Conservation (phyloP, 2,329 filamentous ascomycete genomes). For the Pestalotiopsis fici region DNA sequence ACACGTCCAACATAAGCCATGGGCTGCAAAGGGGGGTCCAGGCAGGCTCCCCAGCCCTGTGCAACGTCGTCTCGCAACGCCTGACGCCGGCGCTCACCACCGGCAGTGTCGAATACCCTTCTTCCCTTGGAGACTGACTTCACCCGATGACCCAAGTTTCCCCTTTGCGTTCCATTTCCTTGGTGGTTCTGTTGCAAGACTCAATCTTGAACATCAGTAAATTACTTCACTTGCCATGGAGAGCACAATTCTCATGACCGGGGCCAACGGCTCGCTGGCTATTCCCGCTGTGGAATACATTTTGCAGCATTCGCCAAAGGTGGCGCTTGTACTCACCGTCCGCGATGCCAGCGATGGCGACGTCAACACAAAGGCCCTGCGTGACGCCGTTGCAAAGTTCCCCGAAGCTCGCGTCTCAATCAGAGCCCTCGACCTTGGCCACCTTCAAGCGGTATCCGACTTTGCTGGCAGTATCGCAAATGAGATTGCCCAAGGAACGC, state of each 20-base stretch:
- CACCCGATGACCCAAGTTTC: not conserved
- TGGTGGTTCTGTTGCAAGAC: not conserved
- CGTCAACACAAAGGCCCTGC: conserved; percentile 13
- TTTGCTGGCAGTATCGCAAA: conserved; percentile 29
- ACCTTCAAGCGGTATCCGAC: conserved; percentile 27
- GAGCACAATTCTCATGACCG: conserved; percentile 36
- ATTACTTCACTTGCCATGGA: not conserved
- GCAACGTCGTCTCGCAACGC: not conserved
- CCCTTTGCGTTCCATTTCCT: not conserved
- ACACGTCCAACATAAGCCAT: too few species aligned
- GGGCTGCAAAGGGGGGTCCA: too few species aligned
- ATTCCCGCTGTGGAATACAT: conserved; percentile 20
- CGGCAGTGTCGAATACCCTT: not conserved
- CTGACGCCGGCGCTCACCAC: not conserved
- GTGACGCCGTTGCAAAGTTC: conserved; percentile 9
- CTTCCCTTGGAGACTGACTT: not conserved
- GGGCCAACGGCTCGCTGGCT: conserved; percentile 38
- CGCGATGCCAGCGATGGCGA: conserved; percentile 16
- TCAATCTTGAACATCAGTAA: not conserved
- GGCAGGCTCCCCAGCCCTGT: not conserved
- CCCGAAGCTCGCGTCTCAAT: conserved; percentile 38
- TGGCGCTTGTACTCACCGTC: conserved; percentile 32
- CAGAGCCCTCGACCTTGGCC: conserved; percentile 30
- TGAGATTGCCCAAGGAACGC: conserved; percentile 22
- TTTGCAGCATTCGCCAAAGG: conserved; percentile 18